A percentile compares a stretch with the other conserved stretches of the same genome.
These are phyloP conservation scores for Arthrinium phaeospermum DNA, from an alignment of 2,329 filamentous ascomycete species.

Conservation along the genomic window DNA sequence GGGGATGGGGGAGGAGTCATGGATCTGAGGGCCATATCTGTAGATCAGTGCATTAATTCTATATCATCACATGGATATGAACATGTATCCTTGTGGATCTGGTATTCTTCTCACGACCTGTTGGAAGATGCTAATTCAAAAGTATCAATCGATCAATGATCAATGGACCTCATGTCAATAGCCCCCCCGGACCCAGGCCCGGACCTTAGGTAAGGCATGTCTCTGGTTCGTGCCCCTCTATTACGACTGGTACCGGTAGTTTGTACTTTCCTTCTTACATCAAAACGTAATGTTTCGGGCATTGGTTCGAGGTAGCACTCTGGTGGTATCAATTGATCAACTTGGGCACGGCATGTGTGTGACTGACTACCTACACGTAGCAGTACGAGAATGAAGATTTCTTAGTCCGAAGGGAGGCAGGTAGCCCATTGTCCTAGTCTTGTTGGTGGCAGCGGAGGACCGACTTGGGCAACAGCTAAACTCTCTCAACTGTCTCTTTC, in stretches of 20 bases:
- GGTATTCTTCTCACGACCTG: background rate
- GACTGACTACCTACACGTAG: background rate
- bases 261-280: background rate
- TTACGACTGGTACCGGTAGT: conserved; percentile 2
- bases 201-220: background rate
- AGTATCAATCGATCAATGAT: background rate
- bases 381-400: background rate
- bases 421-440: background rate
- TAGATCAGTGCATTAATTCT: background rate
- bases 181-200: background rate
- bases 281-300: background rate
- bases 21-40: background rate
- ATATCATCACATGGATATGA: background rate
- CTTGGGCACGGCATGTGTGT: background rate
- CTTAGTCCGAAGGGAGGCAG: conserved; percentile 5
- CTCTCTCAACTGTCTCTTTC: background rate
- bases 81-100: background rate
- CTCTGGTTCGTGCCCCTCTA: background rate
- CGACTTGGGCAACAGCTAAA: background rate
- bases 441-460: background rate
- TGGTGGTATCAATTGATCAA: background rate
- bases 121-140: background rate
- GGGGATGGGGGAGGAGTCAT: background rate
- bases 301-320: background rate
- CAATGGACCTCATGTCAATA: background rate